Percentiles rank a stretch among this genome's conserved stretches.
Conservation (phyloP, 2,329 filamentous ascomycete genomes). For the Aureobasidium melanogenum region DNA sequence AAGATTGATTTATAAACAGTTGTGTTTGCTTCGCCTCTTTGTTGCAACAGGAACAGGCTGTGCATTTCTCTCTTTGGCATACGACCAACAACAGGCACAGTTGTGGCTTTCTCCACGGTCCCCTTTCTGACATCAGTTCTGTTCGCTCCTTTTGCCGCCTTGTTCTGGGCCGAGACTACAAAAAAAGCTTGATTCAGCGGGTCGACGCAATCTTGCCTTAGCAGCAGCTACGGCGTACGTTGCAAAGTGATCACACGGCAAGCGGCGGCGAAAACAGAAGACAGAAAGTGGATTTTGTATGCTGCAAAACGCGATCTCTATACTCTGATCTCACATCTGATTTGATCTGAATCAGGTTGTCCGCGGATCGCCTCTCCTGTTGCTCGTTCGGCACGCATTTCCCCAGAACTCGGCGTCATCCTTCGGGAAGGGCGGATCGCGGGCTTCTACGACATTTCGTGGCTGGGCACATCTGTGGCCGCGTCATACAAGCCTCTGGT, state of each 20-base stretch:
- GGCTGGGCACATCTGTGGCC: slow-evolving; percentile 7
- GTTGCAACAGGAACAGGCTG: slow-evolving; percentile 1
- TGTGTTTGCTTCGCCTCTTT: neutral
- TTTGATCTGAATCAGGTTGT: neutral
- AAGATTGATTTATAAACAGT: neutral
- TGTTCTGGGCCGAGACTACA: slow-evolving; percentile 3
- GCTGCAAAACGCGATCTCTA: neutral
- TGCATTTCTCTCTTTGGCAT: neutral
- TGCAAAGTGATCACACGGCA: slow-evolving; percentile 2
- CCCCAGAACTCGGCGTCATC: slow-evolving; percentile 6
- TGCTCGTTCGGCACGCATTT: neutral
- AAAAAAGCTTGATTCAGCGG: neutral
- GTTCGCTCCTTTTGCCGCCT: neutral
- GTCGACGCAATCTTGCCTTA: slow-evolving; percentile 7
- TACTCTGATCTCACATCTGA: neutral
- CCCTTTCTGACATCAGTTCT: slow-evolving; percentile 1
- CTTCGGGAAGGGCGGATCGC: slow-evolving; percentile 1
- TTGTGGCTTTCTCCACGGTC: neutral
- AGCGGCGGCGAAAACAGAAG: neutral
- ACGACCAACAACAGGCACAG: neutral
- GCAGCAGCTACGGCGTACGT: neutral
- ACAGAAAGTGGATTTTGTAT: neutral
- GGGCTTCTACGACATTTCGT: slow-evolving; percentile 1
- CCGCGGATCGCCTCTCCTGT: neutral
- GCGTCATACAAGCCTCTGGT: slow-evolving; percentile 2